Base-by-base conservation (phyloP, 352 stramenopile genomes). In the Globisporangium cylindrosporum region DNA sequence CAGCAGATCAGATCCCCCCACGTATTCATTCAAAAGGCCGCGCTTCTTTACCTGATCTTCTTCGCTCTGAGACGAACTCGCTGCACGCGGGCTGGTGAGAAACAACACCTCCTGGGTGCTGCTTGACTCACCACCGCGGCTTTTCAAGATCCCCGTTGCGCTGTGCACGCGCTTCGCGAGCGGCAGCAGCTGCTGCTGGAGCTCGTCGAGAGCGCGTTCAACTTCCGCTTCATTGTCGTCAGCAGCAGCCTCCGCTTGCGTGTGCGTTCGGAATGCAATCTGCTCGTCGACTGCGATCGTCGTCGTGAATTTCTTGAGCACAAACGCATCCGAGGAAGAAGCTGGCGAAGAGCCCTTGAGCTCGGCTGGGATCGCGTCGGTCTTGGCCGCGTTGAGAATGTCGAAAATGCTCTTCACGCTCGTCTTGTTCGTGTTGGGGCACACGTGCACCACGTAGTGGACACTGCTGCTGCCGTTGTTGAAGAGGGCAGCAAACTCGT, bases 361-460 rank as follows among this genome's bases (percentile, higher is more conserved):
- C 62, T 83, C 64, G 1, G 66, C 73, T 4, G 64, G 25, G 18
- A 70, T n/a, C 25, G 77, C 68, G 14, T 29, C 36, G n/a, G 56
- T 59, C 67, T 80, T 84, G 34, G 72, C 70, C 18, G 78, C 80
- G 53, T 91, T 73, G 20, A 67, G 61, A 27, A 89, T 64, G 41
- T 82, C 68, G 32, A 61, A 27, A 41, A 74, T 70, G 49, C 53
- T 68, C 49, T 59, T 69, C 20, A 64, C 69, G 0, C 60, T 71
- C 34, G 66, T 70, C 32, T 66, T 64, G 55, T 61, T 70, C 3
- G 57, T 71, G 43, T 64, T 64, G 18, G 71, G 67, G 0, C 67
- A 69, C 12, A 91, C 76, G 32, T 89, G 69, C 48, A 82, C 74
- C 54, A 89, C 59, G 65, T 81, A 86, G 54, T 81, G 72, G 29